Base-by-base conservation (phyloP, 441 rosid genomes). In the Omphalea diandra region DNA sequence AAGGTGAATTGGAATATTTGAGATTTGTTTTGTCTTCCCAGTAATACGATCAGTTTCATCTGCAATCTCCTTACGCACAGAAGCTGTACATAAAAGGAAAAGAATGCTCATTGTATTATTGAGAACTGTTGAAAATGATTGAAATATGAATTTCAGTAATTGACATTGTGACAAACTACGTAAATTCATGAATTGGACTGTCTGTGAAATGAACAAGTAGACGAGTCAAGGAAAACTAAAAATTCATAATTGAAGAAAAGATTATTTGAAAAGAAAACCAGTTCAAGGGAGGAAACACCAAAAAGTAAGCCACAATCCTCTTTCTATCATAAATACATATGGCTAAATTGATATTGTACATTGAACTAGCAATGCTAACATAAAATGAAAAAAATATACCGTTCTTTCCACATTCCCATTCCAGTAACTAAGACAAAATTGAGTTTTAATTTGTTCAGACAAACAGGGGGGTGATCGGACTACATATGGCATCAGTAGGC, bases 21-120 rank as follows among this genome's bases (percentile, higher is more conserved):
- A 95, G 76, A 94, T 94, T 64, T 90, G 94, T 80, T 95, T 92
- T 40, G 94, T 41, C 79, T 88, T 90, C 74, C 96, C 98, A 67
- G 98, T 92, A 75, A 92, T 89, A 47, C 98, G 88, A 85, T 95
- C 98, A 54, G 99, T 92, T 88, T 95, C 98, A 79, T 95, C 99
- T 69, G 78, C 73, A 54, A 95, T 95, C 82, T 95, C 98, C 89
- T 85, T 89, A 3, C 99, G 94, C 67, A 95, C 99, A 72, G 91
- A 73, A 79, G 98, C 98, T 95, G n/a, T n/a, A 82, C 68, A 84
- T 20, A 70, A 57, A 79, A 24, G 64, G 20, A 63, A 73, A 59
- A 69, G 31, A 68, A 58, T 40, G 53, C 27, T 55, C 53, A 73
- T 65, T 65, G 52, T 27, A 47, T 36, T n/a, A n/a, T n/a, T n/a